Evolutionary conservation across 2,329 filamentous ascomycete genomes (phyloP).

Genomic region (Diaporthe nobilis): DNA sequence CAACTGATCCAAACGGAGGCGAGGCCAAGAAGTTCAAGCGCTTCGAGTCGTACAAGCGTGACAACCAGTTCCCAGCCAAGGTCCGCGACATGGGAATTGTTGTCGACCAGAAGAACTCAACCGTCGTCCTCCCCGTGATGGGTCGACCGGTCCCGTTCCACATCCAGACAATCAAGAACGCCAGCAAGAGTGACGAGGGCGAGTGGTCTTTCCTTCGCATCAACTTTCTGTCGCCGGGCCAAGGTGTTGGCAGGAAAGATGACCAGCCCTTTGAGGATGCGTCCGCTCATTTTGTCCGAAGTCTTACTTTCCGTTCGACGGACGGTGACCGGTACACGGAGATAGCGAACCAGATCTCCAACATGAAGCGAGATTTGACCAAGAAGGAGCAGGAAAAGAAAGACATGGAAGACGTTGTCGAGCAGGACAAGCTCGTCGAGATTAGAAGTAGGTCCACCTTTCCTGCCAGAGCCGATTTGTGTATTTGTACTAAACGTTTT

Average conservation of each 20-base stretch:
- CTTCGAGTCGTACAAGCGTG: conserved; percentile 98
- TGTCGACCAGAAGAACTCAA: conserved; percentile 90
- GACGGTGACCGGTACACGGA: conserved; percentile 91
- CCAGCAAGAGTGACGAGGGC: conserved; percentile 96
- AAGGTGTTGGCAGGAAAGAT: conserved; percentile 96
- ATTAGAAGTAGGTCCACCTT: conserved; percentile 80
- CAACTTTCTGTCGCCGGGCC: conserved; percentile 96
- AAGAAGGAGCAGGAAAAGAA: conserved; percentile 99
- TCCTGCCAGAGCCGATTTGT: conserved; percentile 3
- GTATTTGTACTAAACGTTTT: conserved; percentile 55
- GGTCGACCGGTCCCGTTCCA: conserved; percentile 97
- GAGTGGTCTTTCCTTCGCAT: conserved; percentile 95
- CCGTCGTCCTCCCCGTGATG: conserved; percentile 96
- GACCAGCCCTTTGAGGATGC: conserved; percentile 98
- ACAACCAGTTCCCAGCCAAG: conserved; percentile 89
- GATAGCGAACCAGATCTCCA: conserved; percentile 92
- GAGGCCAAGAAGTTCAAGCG: conserved; percentile 99
- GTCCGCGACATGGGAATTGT: conserved; percentile 90
- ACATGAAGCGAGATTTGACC: conserved; percentile 92
- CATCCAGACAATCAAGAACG: conserved; percentile 98
- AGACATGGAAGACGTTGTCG: conserved; percentile 98
- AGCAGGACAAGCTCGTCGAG: conserved; percentile 97
- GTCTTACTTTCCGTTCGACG: conserved; percentile 92
- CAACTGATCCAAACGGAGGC: conserved; percentile 87
- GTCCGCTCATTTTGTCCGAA: conserved; percentile 94